Evolutionary conservation across 345 rosid species (phyloP), one percentile per base, ranked within the genome.

Genomic region (Punica granatum): DNA sequence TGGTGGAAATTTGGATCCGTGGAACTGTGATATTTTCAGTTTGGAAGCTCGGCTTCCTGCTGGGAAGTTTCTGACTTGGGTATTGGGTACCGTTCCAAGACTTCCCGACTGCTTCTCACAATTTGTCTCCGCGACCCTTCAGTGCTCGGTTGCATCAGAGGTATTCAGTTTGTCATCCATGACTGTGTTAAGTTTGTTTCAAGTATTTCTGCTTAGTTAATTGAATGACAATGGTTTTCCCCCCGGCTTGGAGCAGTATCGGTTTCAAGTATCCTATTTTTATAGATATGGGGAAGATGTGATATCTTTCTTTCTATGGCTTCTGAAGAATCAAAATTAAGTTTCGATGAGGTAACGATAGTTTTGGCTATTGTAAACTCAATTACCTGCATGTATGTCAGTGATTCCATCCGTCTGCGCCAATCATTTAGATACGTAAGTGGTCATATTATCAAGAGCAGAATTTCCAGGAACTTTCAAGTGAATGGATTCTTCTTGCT

Each of bases 61-160:
- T 1, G 86, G 85, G 43, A 88, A 87, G 69, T 83, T 87, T 74
- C 83, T 87, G 32, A 70, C 88, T 12, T 89, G 99, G 98, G 81
- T 78, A 7, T 65, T 83, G 70, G 56, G 84, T 6, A 82, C 87
- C 0, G 77, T 82, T 30, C 96, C 97, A 0, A 63, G 74, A 63
- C 78, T 92, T 44, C 34, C 83, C n/a, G 93, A 88, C 44, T 90
- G 92, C 56, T 80, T 87, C 61, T 25, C 81, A 9, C 84, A 80
- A 58, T 90, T 87, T 69, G 73, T 90, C 71, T 65, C 73, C 39
- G 74, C 83, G 28, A 86, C 85, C 51, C 93, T 90, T 64, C 81
- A 73, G 37, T 67, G 41, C 63, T 70, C 36, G 68, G 67, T 42
- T 58, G 62, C 60, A 69, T 64, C 63, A 23, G 80, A 82, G 91